Base-by-base conservation (phyloP, 495 filamentous ascomycete species). In the Tuber brumale region DNA sequence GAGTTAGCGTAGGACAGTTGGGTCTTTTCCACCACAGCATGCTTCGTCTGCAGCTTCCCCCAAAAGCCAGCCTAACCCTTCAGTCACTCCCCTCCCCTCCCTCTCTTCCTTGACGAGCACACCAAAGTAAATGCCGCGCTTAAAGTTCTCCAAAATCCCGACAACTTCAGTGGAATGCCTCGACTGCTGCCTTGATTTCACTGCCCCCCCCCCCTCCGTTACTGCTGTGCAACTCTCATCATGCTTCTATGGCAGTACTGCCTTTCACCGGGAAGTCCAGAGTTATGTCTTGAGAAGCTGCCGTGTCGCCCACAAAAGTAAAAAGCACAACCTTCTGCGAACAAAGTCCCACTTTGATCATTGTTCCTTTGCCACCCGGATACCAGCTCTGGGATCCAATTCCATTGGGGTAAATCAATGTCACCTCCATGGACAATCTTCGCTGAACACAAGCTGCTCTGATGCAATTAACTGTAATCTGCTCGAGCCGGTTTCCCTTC, bases 61-160 rank as follows among this genome's bases (percentile, higher is more conserved):
- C 73, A 44, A 71, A 41, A 37, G 23, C 66, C 45, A 79, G 44
- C 73, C 73, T 73, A 75, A 73, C 78, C 72, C 70, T 66, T 66
- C 57, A 27, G 14, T 66, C 57, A 66, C 48, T 57, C 39, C 61
- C 46, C 57, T 27, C 69, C 69, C 74, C 48, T 35, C 46, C 71
- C 35, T 43, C 75, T 75, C 57, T 41, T 79, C 73, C 70, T 44
- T 71, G 66, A 73, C 70, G 72, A 80, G 77, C 75, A 77, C 76
- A 79, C 66, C 73, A 70, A 76, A 74, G 73, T 79, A 80, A 80
- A 80, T 80, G 78, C 78, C 78, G 78, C 78, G 78, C 78, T 80
- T 80, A 80, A 80, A 80, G 73, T 80, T 80, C 48, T 79, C 77
- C 66, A 70, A 79, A 79, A 69, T 76, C 70, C 70, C 70, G 57